phyloP scores from a whole-genome alignment of 2,329 filamentous ascomycete species.

The Davidsoniella virescens region DNA sequence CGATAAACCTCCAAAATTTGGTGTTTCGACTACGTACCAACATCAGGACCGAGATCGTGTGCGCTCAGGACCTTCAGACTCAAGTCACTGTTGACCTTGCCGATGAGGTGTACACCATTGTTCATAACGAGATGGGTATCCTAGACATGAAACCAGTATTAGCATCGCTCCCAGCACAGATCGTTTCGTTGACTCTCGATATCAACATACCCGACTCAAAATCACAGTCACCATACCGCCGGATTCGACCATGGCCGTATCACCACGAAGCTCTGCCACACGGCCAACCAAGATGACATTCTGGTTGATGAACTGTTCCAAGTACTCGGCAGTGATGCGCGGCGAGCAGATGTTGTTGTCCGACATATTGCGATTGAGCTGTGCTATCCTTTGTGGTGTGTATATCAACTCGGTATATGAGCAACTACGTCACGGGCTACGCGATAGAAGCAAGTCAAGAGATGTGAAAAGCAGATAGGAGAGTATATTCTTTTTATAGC shows the following conservation, averaged over 20 bases:
- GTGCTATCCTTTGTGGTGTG: no score
- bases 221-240: conserved; percentile 59
- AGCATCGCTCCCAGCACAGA: neutral
- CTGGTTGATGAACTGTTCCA: conserved; percentile 56
- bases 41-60: conserved; percentile 49
- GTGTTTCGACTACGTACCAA: conserved; percentile 39
- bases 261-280: conserved; percentile 66
- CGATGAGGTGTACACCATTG: conserved; percentile 60
- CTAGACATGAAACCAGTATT: conserved; percentile 24
- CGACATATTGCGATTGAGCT: conserved; percentile 32
- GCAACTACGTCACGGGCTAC: no score
- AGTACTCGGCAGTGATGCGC: conserved; percentile 65
- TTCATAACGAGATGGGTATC: conserved; percentile 54
- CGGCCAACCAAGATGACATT: conserved; percentile 78
- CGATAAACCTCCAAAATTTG: neutral
- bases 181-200: neutral
- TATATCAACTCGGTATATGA: no score
- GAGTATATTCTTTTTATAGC: no score
- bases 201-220: conserved; percentile 48
- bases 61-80: conserved; percentile 54
- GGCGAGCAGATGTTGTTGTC: conserved; percentile 46
- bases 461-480: no score
- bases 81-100: conserved; percentile 61
- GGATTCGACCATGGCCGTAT: conserved; percentile 64
- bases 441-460: no score